phyloP scores from a whole-genome alignment of 345 rosid genomes.

The Geranium rotundifolium region DNA sequence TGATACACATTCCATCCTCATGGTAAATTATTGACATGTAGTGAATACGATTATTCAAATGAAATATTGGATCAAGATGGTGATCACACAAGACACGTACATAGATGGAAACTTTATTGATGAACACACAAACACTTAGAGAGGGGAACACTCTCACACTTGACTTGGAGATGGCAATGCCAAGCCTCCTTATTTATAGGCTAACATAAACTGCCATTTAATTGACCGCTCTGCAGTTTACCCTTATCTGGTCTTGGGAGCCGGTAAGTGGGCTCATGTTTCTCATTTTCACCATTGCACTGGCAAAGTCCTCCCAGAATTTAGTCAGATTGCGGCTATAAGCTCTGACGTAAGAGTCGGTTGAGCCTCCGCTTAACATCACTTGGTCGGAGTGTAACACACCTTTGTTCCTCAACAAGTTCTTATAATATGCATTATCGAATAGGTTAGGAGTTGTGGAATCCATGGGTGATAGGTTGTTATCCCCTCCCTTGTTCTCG shows the following conservation, averaged over 20 bases:
- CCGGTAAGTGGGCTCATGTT: conserved; percentile 38
- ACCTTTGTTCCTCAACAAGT: conserved; percentile 52
- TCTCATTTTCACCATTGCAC: conserved; percentile 85
- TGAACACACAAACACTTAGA: no score
- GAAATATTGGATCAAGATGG: no score
- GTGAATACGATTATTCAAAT: no score
- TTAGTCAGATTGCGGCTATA: conserved; percentile 50
- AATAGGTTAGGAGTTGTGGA: conserved; percentile 56
- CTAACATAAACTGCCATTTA: no score
- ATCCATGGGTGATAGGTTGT: conserved; percentile 59
- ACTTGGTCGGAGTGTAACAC: conserved; percentile 76
- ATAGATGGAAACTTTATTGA: no score
- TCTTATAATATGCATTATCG: conserved; percentile 59
- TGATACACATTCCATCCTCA: no score
- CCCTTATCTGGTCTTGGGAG: conserved; percentile 59
- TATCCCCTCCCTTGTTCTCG: conserved; percentile 37
- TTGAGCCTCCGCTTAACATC: conserved; percentile 55
- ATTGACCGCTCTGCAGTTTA: conserved; percentile 71
- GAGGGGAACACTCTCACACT: no score
- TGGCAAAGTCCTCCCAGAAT: conserved; percentile 72
- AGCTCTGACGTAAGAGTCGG: conserved; percentile 43
- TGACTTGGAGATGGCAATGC: no score
- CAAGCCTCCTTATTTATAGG: no score
- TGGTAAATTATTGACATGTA: no score
- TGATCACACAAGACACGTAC: no score